Percentiles rank a stretch among this genome's conserved stretches.
These are phyloP conservation scores for Boletales sp. DNA, from an alignment of 768 basidiomycete genomes.

Conservation along the genomic window DNA sequence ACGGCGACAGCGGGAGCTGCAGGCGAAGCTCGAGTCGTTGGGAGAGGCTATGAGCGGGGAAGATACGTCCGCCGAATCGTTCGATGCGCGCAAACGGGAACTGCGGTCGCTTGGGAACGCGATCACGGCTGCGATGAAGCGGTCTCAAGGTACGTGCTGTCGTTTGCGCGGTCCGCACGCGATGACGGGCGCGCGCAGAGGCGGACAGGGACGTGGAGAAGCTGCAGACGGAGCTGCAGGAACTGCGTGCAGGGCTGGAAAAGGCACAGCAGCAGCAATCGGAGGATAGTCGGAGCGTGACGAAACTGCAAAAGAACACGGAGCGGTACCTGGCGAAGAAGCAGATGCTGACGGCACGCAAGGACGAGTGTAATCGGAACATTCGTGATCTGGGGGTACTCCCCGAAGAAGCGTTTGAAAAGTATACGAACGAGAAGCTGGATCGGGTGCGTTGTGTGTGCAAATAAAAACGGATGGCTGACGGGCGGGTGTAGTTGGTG, in stretches of 20 bases:
- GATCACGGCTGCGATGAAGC: slow-evolving; percentile 61
- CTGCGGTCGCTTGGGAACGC: slow-evolving; percentile 61
- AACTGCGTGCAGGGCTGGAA: slow-evolving; percentile 64
- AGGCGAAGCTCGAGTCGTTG: slow-evolving; percentile 69
- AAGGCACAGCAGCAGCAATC: slow-evolving; percentile 74
- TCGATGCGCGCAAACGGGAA: slow-evolving; percentile 68
- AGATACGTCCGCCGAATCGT: slow-evolving; percentile 56
- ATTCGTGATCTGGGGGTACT: slow-evolving; percentile 95
- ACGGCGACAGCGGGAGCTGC: slow-evolving; percentile 76
- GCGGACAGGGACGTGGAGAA: slow-evolving; percentile 74
- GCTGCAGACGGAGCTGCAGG: slow-evolving; percentile 59
- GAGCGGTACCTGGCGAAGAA: slow-evolving; percentile 93
- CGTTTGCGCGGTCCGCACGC: not conserved
- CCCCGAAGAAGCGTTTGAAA: slow-evolving; percentile 96
- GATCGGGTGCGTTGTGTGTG: slow-evolving; percentile 60
- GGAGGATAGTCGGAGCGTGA: slow-evolving; percentile 83
- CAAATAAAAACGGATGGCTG: not conserved
- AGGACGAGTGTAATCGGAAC: slow-evolving; percentile 93
- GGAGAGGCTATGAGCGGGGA: slow-evolving; percentile 58
- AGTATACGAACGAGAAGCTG: slow-evolving; percentile 85
- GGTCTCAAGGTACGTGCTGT: slow-evolving; percentile 49
- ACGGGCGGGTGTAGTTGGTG: slow-evolving; percentile 57
- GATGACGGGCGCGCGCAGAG: slow-evolving; percentile 34
- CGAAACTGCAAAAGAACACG: slow-evolving; percentile 91
- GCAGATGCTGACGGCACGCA: slow-evolving; percentile 77